phyloP scores from a whole-genome alignment of 352 stramenopile genomes.

The Phytophthora capsici region DNA sequence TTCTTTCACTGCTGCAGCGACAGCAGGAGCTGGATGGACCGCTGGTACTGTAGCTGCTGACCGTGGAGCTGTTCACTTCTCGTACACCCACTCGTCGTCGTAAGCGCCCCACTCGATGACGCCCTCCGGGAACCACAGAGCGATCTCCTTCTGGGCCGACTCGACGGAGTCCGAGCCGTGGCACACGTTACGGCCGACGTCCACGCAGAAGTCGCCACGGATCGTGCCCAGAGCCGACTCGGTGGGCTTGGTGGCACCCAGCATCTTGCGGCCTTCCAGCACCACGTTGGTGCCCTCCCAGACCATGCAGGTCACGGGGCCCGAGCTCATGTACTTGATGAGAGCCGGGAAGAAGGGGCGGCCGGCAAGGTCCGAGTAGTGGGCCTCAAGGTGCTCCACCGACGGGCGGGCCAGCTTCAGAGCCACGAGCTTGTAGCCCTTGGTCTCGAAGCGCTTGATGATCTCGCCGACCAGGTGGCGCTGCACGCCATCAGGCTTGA shows the following conservation, averaged over 20 bases:
- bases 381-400: constrained; percentile 89
- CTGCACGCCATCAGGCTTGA: constrained; percentile 96
- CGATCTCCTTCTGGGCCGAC: constrained; percentile 98
- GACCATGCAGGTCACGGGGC: constrained; percentile 96
- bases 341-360: constrained; percentile 94
- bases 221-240: constrained; percentile 93
- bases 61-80: constrained; percentile 70
- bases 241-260: constrained; percentile 95
- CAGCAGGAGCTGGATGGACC: neutral
- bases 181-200: constrained; percentile 92
- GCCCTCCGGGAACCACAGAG: constrained; percentile 97
- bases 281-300: constrained; percentile 95
- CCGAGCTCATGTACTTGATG: constrained; percentile 92
- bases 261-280: constrained; percentile 94
- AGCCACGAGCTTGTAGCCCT: constrained; percentile 95
- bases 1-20: constrained; percentile 13
- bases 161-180: constrained; percentile 97
- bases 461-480: constrained; percentile 94
- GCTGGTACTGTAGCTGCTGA: too few species aligned
- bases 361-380: constrained; percentile 93
- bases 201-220: constrained; percentile 94
- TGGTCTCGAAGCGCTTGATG: constrained; percentile 96
- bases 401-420: constrained; percentile 95
- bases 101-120: constrained; percentile 91
- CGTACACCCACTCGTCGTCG: constrained; percentile 97